Evolutionary conservation across 2,329 filamentous ascomycete species (phyloP), one percentile per base, ranked within the genome.

Genomic region (Colletotrichum liaoningense): DNA sequence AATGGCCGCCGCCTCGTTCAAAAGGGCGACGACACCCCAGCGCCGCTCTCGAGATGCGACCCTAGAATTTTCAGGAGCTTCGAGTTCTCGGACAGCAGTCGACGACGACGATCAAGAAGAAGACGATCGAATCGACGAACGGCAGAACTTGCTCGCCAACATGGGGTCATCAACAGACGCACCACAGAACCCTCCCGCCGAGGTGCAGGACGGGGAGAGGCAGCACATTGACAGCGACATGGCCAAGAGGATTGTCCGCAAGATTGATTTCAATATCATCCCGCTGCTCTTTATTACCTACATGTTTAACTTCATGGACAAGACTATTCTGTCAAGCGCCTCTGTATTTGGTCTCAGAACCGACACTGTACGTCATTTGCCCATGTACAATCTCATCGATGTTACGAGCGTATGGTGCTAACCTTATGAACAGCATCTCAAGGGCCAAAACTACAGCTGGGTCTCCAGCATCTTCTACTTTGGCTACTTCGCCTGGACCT

Each of bases 231-330:
- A 78, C 57, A 69, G 70, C 16, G 74, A 74, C 24, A 70, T 76
- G 64, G 78, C 77, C 11, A 82, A 80, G 55, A 80, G 78, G 8
- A 84, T 90, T 4, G 71, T 91, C 63, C 82, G 84, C 30, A 90
- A 90, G 79, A 90, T 92, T 72, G 90, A 92, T 77, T 81, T 80
- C 75, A 81, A 82, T 14, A 80, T 92, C 11, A 86, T 92, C 5
- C 88, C 90, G 0, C 80, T 91, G 12, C 79, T 91, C 11, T 90
- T 91, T 73, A 75, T 87, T 55, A 90, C 87, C 0, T 91, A 91
- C 77, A 87, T 87, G 81, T 79, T 91, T 74, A 89, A 90, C 76
- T 91, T 91, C 70, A 89, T 91, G 84, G 90, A 92, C 79, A 92
- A 92, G 77, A 86, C 86, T 0, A 89, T 89, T 69, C 78, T 90